Base-by-base conservation (phyloP, 2,329 filamentous ascomycete genomes). In the Coniochaeta pulveracea region DNA sequence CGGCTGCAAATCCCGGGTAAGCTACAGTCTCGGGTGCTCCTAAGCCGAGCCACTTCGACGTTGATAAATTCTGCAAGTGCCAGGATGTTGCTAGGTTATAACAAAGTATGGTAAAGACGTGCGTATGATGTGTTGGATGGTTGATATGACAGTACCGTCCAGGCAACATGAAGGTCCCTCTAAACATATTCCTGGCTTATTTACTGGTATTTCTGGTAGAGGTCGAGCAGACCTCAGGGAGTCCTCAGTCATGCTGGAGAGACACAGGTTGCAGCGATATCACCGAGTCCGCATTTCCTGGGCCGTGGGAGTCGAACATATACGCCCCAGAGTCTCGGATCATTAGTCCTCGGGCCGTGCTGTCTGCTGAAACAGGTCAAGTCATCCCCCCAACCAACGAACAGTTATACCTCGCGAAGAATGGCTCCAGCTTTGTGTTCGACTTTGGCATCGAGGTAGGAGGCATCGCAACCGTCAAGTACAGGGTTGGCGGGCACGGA, bases 361-460 rank as follows among this genome's bases (percentile, higher is more conserved):
- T 67, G 4, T 55, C 55, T 4, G 46, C 54, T 2, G 44, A 43
- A 4, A 56, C 45, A 35, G 54, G 44, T 29, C 48, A 40, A 23
- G 38, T 37, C 34, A 53, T 54, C 45, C 48, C 47, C 5, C 19
- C 40, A 25, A 55, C 57, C 46, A 36, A 49, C 5, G 43, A 39
- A 17, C 24, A 35, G 0, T 36, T 40, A 3, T 26, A 32, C 2
- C 40, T 54, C 3, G 31, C 15, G 8, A 56, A 59, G 9, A 71
- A 73, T 43, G 66, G 63, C 9, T 69, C 65, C 3, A 55, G 58
- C n/a, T 47, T 71, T 2, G 63, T 74, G 2, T 70, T 72, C 36
- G 72, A 76, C 47, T 76, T 76, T 45, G 70, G 69, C 4, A 55
- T 61, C 16, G 68, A 75, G 45, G 68, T 76, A 5, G 71, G 70